phyloP scores from a whole-genome alignment of 2,329 filamentous ascomycete genomes.

The Orbilia ellipsospora region DNA sequence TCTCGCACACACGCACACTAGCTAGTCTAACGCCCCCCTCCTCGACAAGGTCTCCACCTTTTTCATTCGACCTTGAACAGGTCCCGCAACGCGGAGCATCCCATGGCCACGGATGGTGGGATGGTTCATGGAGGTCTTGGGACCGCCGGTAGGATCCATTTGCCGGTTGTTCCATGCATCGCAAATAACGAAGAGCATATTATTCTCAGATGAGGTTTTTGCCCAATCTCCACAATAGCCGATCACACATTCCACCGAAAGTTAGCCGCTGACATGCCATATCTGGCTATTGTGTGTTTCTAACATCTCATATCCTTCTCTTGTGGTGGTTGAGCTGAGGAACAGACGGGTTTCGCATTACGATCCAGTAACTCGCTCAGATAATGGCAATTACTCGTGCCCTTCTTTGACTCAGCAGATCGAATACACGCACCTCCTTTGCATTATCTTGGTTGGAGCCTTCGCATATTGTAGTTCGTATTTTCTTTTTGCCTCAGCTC shows the following conservation, averaged over 20 bases:
- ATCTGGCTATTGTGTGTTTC: slow-evolving; percentile 50
- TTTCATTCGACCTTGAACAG: slow-evolving; percentile 7
- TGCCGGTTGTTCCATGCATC: slow-evolving; percentile 45
- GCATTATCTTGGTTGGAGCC: slow-evolving; percentile 19
- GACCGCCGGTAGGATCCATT: slow-evolving; percentile 50
- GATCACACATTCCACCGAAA: slow-evolving; percentile 30
- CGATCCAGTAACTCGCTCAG: slow-evolving; percentile 16
- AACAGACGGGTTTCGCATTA: slow-evolving; percentile 45
- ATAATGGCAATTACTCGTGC: slow-evolving; percentile 32
- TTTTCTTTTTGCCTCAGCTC: slow-evolving; percentile 51
- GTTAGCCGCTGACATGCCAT: slow-evolving; percentile 55
- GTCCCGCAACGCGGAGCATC: slow-evolving; percentile 53
- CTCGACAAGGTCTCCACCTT: slow-evolving; percentile 50
- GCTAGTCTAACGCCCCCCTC: slow-evolving; percentile 22
- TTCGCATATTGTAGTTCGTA: not conserved
- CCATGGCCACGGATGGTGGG: slow-evolving; percentile 56
- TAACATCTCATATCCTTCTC: slow-evolving; percentile 26
- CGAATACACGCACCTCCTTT: slow-evolving; percentile 16
- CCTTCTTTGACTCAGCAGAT: slow-evolving; percentile 17
- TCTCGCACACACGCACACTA: slow-evolving; percentile 35
- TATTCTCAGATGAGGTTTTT: slow-evolving; percentile 56
- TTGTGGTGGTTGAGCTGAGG: slow-evolving; percentile 2
- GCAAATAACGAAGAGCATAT: slow-evolving; percentile 18
- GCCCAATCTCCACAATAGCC: slow-evolving; percentile 55
- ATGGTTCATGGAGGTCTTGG: slow-evolving; percentile 43